Base-by-base conservation (phyloP, 2,329 filamentous ascomycete species). In the Aspergillus niger region DNA sequence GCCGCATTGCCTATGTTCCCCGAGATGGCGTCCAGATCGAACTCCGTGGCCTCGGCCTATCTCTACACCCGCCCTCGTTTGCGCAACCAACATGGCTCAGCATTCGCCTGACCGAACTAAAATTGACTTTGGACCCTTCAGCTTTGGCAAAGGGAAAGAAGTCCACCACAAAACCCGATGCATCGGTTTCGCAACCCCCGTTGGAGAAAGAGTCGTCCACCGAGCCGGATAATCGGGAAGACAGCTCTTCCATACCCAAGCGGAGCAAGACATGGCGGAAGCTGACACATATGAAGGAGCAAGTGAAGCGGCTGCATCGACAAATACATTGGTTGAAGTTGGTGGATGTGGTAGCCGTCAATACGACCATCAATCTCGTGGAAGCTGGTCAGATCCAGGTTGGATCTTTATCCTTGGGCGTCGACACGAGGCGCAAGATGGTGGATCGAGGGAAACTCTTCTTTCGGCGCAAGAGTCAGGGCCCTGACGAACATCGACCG, bases 51-150 rank as follows among this genome's bases (percentile, higher is more conserved):
- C 83, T 99, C 55, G 92, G 95, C 48, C 83, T 99, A 69, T 90
- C 91, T 59, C 78, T 98, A 64, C 95, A 99, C 78, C 88, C 93
- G 4, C 95, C 95, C 11, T 98, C 95, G 5, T 98, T 99, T 77
- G 92, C 94, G 50, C 92, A 98, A 75, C 95, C 95, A 48, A 98
- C 96, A 64, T 98, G 94, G 92, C 81, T 97, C 69, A 98, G 93
- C 74, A 83, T 99, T 54, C 91, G 95, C 8, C 79, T 99, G 61
- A 91, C 87, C 70, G 95, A 97, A 73, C 81, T 97, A 53, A 90
- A 88, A 53, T 83, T 99, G 54, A 96, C 91, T 0, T 76, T 98
- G 47, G 91, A 99, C 72, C 81, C 92, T 49, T 84, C 85, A 62
- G 84, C 86, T 51, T 77, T 95, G 44, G 68, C 66, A 28, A 72